phyloP scores from a whole-genome alignment of 1,139 yeast species.

The Lodderomyces metapsilosis region DNA sequence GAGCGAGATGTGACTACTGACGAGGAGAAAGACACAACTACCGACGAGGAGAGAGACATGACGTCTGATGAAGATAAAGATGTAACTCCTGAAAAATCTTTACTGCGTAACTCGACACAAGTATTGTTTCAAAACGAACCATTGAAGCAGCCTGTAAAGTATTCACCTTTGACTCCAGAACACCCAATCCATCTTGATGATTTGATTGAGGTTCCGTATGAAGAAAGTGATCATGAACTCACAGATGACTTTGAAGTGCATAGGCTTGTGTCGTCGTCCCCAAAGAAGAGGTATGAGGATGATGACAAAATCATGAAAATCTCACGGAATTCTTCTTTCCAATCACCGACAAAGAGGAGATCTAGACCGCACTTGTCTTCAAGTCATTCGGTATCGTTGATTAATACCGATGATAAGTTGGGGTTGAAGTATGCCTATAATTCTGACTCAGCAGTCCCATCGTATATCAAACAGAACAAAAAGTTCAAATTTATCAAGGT shows the following conservation, averaged over 20 bases:
- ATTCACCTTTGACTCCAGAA: conserved; percentile 5
- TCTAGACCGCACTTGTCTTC: conserved; percentile 20
- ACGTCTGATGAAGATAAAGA: too few species aligned
- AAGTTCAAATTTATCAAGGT: conserved; percentile 48
- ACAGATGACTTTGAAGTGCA: conserved; percentile 7
- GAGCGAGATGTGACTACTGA: too few species aligned
- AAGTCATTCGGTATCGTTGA: conserved; percentile 22
- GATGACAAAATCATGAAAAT: conserved; percentile 10
- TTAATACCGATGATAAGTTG: conserved; percentile 20
- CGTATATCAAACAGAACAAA: conserved; percentile 42
- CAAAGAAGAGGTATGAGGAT: conserved; percentile 7
- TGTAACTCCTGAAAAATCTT: too few species aligned
- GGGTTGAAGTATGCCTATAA: conserved; percentile 35
- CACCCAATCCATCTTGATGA: conserved; percentile 11
- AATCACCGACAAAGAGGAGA: conserved; percentile 18
- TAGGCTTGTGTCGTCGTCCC: conserved; percentile 6
- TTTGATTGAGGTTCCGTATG: conserved; percentile 9
- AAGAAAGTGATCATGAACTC: conserved; percentile 9
- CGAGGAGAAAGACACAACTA: too few species aligned
- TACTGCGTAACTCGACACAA: too few species aligned
- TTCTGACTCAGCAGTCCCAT: conserved; percentile 32
- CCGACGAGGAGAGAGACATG: too few species aligned
- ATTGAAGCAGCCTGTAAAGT: background rate
- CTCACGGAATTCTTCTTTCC: conserved; percentile 13
- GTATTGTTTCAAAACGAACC: background rate